Percentiles rank a stretch among this genome's conserved stretches.
These are phyloP conservation scores for Mycena capillaripes DNA, from an alignment of 768 basidiomycete genomes.

Conservation along the genomic window DNA sequence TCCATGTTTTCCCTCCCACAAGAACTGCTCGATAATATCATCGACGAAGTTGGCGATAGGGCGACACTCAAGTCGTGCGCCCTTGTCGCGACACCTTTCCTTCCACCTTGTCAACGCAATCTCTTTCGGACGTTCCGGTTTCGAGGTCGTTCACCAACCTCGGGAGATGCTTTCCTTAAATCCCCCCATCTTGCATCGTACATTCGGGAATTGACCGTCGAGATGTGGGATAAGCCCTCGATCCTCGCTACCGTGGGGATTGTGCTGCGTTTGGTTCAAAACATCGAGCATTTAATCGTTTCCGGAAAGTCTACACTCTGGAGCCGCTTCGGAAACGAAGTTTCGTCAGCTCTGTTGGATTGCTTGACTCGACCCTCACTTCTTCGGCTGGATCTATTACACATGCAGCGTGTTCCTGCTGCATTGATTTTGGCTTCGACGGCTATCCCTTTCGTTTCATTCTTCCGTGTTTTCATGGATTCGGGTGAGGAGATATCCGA, in stretches of 20 bases:
- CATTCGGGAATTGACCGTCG: constrained; percentile 16
- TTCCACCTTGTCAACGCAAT: constrained; percentile 20
- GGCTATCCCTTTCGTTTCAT: constrained; percentile 8
- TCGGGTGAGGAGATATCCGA: not conserved
- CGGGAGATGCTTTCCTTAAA: not conserved
- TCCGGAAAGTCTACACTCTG: not conserved
- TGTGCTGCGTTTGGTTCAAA: not conserved
- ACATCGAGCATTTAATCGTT: constrained; percentile 2
- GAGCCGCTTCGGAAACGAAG: not conserved
- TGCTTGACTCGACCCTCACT: constrained; percentile 3
- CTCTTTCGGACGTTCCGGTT: constrained; percentile 10
- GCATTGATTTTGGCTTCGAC: constrained; percentile 4
- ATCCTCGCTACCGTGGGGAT: not conserved
- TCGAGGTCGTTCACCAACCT: not conserved
- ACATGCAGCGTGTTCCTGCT: not conserved
- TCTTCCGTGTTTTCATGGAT: not conserved
- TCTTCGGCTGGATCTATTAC: not conserved
- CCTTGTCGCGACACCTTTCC: constrained; percentile 10
- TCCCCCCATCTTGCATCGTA: constrained; percentile 18
- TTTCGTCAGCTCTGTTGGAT: not conserved
- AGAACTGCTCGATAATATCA: constrained; percentile 25
- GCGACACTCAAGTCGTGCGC: constrained; percentile 24
- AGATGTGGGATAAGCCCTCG: not conserved
- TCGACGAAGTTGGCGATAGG: constrained; percentile 8
- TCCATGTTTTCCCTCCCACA: constrained; percentile 14